Conservation (phyloP, 495 filamentous ascomycete genomes). For the Hypomontagnella monticulosa region DNA sequence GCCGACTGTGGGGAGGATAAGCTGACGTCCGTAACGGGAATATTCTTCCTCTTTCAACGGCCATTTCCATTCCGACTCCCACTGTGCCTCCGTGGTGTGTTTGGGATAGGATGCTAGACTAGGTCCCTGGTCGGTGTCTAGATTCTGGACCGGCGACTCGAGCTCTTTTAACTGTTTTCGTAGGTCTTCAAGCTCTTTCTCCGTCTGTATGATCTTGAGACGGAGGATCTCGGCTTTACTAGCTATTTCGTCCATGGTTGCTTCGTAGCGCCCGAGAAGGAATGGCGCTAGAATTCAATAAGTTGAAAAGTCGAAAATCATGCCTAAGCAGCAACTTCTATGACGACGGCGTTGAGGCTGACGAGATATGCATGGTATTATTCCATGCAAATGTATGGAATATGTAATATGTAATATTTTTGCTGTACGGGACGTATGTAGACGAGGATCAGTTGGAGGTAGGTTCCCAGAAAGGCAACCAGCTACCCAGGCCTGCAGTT, state of each 20-base stretch:
- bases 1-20: conserved; percentile 88
- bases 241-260: conserved; percentile 28
- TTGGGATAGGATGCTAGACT: conserved; percentile 2
- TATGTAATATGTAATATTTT: too few species aligned
- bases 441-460: neutral
- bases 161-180: conserved; percentile 49
- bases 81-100: conserved; percentile 1
- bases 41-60: conserved; percentile 75
- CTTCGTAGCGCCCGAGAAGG: neutral
- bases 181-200: conserved; percentile 47
- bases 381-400: too few species aligned
- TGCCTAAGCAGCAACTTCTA: neutral
- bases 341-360: conserved; percentile 29
- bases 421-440: too few species aligned
- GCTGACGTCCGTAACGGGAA: conserved; percentile 86
- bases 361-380: neutral
- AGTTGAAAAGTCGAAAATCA: neutral
- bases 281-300: neutral
- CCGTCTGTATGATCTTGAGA: conserved; percentile 45
- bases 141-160: conserved; percentile 34
- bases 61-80: conserved; percentile 59
- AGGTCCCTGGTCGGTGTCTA: conserved; percentile 5
- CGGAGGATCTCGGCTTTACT: conserved; percentile 42
- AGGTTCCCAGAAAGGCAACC: conserved; percentile 18
- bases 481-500: conserved; percentile 2